Conservation (phyloP, 441 rosid genomes). For the Populus hybrid region DNA sequence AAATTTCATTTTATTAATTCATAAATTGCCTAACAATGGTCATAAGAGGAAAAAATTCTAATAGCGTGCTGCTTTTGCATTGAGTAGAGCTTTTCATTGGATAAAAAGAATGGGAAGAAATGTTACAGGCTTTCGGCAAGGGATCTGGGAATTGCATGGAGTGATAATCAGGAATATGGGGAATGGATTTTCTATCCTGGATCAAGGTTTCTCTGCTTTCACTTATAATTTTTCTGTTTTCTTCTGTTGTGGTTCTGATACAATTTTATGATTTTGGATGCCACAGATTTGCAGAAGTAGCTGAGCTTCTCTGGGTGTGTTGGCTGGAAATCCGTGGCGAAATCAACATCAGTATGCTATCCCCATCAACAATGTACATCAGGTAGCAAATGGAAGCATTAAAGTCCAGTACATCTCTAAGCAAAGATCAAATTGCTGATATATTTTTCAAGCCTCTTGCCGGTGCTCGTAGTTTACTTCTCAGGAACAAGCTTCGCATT, state of each 20-base stretch:
- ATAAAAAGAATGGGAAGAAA: slow-evolving; percentile 40
- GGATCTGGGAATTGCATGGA: slow-evolving; percentile 46
- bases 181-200: slow-evolving; percentile 34
- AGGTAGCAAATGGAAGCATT: too few relatives aligned
- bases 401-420: too few relatives aligned
- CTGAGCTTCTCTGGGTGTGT: slow-evolving; percentile 19
- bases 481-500: too few relatives aligned
- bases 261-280: not conserved
- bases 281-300: not conserved
- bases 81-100: slow-evolving; percentile 52
- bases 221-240: not conserved
- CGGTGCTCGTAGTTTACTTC: too few relatives aligned
- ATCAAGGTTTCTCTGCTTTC: slow-evolving; percentile 10
- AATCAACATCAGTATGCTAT: slow-evolving; percentile 35
- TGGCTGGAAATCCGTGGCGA: slow-evolving; percentile 52
- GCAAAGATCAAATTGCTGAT: too few relatives aligned
- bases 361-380: slow-evolving; percentile 28
- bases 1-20: too few relatives aligned
- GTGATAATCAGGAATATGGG: slow-evolving; percentile 44
- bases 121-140: slow-evolving; percentile 48
- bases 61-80: too few relatives aligned
- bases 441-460: too few relatives aligned
- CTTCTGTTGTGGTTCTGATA: not conserved
- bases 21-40: too few relatives aligned
- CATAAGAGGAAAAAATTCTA: too few relatives aligned